phyloP scores from a whole-genome alignment of 768 basidiomycete genomes.

The Hygrocybe coccinea region DNA sequence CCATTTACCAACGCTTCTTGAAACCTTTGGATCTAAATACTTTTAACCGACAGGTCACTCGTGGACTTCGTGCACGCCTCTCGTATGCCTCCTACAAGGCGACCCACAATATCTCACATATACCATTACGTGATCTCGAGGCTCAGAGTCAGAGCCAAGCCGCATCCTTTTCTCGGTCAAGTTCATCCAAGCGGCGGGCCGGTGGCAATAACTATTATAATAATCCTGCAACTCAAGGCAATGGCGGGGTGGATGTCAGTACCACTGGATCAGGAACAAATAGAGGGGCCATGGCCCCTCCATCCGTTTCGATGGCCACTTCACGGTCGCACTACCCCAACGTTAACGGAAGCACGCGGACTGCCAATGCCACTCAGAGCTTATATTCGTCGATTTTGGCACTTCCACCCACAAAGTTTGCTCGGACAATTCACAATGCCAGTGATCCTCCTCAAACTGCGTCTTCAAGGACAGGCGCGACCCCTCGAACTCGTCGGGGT shows the following conservation, averaged over 20 bases:
- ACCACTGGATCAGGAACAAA: conserved; percentile 29
- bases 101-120: conserved; percentile 61
- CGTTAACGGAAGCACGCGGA: conserved; percentile 21
- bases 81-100: conserved; percentile 85
- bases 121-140: conserved; percentile 69
- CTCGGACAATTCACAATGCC: conserved; percentile 74
- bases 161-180: conserved; percentile 44
- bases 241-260: conserved; percentile 20
- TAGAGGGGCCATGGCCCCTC: conserved; percentile 44
- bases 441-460: conserved; percentile 62
- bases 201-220: conserved; percentile 46
- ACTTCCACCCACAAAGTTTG: conserved; percentile 69
- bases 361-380: conserved; percentile 45
- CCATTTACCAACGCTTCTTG: too few species aligned
- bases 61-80: conserved; percentile 72
- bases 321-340: conserved; percentile 43
- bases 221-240: conserved; percentile 49
- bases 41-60: conserved; percentile 59
- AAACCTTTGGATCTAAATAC: conserved; percentile 11
- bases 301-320: conserved; percentile 34
- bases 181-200: conserved; percentile 57
- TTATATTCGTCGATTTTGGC: conserved; percentile 73
- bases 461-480: conserved; percentile 42
- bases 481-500: conserved; percentile 36
- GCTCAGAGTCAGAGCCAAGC: conserved; percentile 48